Percentiles rank a stretch among this genome's conserved stretches.
Evolutionary conservation across 2,329 filamentous ascomycete species (phyloP).

Genomic region (Elsinoe fawcettii): DNA sequence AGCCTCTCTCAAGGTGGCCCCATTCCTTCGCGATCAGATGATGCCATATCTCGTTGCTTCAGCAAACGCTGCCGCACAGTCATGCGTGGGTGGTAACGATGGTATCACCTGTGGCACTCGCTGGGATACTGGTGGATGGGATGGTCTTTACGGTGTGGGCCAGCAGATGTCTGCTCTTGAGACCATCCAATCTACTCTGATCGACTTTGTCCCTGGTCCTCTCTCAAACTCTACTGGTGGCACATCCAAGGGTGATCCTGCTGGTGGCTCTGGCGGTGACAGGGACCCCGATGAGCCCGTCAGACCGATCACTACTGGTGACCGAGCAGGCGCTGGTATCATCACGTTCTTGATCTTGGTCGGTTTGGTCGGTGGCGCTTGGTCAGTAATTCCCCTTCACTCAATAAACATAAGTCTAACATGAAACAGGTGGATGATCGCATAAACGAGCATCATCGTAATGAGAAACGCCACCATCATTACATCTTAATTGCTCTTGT

Average conservation of each 20-base stretch:
- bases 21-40: slow-evolving; percentile 46
- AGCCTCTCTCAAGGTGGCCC: slow-evolving; percentile 49
- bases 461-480: slow-evolving; percentile 14
- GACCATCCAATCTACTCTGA: slow-evolving; percentile 40
- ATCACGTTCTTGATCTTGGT: slow-evolving; percentile 52
- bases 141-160: slow-evolving; percentile 45
- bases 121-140: slow-evolving; percentile 36
- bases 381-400: slow-evolving; percentile 15
- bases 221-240: slow-evolving; percentile 47
- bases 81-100: slow-evolving; percentile 43
- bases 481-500: slow-evolving; percentile 2
- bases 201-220: slow-evolving; percentile 32
- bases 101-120: slow-evolving; percentile 39
- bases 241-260: slow-evolving; percentile 41
- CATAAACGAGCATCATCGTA: slow-evolving; percentile 7
- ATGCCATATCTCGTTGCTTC: slow-evolving; percentile 47
- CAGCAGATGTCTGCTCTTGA: slow-evolving; percentile 52
- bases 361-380: slow-evolving; percentile 46
- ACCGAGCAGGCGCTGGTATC: slow-evolving; percentile 63
- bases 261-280: slow-evolving; percentile 30
- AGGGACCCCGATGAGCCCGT: slow-evolving; percentile 26
- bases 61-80: slow-evolving; percentile 47
- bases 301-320: slow-evolving; percentile 47
- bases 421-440: slow-evolving; percentile 14
- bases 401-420: slow-evolving; percentile 4